Evolutionary conservation across 2,329 filamentous ascomycete species (phyloP).

Genomic region (Hymenoscyphus linearis): DNA sequence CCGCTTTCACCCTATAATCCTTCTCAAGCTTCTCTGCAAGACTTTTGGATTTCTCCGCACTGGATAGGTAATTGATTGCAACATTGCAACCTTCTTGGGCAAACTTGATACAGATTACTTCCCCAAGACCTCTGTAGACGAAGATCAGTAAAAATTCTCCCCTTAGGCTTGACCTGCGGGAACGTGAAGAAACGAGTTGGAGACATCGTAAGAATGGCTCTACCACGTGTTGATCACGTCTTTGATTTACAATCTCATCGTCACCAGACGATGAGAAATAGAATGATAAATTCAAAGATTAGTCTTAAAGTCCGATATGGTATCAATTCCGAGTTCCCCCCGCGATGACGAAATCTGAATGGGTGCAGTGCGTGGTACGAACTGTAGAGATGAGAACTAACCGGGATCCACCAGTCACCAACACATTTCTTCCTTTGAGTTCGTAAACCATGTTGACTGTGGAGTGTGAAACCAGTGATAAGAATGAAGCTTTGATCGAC

Average conservation of each 20-base stretch:
- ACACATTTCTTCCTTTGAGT: slow-evolving; percentile 55
- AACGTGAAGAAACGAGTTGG: background rate
- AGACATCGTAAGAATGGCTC: too few species aligned
- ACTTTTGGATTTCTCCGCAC: slow-evolving; percentile 47
- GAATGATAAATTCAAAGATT: too few species aligned
- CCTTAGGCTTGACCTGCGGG: background rate
- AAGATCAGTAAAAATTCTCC: background rate
- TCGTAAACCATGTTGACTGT: slow-evolving; percentile 50
- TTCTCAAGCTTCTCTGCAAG: slow-evolving; percentile 44
- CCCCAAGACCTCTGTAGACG: slow-evolving; percentile 53
- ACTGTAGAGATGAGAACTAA: slow-evolving; percentile 35
- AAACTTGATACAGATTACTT: slow-evolving; percentile 54
- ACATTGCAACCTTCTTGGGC: slow-evolving; percentile 58
- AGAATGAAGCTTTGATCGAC: background rate
- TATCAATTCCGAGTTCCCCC: background rate
- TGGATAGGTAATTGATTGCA: slow-evolving; percentile 60
- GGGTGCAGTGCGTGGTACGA: background rate
- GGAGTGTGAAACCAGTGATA: background rate
- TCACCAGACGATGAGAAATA: too few species aligned
- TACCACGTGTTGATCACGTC: too few species aligned
- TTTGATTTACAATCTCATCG: too few species aligned
- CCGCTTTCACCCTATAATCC: slow-evolving; percentile 47
- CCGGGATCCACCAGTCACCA: slow-evolving; percentile 61
- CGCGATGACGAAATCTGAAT: background rate
- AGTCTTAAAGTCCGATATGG: too few species aligned